Percentiles rank a stretch among this genome's conserved stretches.
These are phyloP conservation scores for Cudoniella acicularis DNA, from an alignment of 495 filamentous ascomycete genomes.

Conservation along the genomic window DNA sequence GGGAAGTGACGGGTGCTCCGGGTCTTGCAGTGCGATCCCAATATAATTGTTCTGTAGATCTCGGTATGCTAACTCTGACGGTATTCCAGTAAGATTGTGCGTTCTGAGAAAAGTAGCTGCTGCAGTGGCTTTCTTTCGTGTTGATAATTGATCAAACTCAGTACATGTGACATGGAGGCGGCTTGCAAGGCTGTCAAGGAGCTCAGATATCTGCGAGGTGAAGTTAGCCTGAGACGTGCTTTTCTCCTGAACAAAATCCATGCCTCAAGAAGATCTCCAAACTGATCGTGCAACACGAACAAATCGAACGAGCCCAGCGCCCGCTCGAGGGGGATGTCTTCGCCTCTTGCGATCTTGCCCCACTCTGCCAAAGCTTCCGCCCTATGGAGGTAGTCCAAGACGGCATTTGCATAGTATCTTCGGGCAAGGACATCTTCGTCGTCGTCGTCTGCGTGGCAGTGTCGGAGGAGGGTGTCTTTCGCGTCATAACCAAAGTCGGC, in stretches of 20 bases:
- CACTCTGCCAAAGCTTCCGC: constrained; percentile 73
- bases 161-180: constrained; percentile 47
- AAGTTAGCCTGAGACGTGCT: background rate
- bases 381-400: constrained; percentile 77
- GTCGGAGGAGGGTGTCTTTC: constrained; percentile 74
- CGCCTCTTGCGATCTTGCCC: constrained; percentile 50
- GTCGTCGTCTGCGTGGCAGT: constrained; percentile 54
- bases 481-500: constrained; percentile 75
- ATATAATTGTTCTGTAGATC: constrained; percentile 82
- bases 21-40: constrained; percentile 67
- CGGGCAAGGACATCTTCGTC: constrained; percentile 75
- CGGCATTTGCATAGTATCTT: constrained; percentile 70
- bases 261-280: constrained; percentile 72
- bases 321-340: constrained; percentile 61
- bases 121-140: constrained; percentile 61
- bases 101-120: constrained; percentile 62
- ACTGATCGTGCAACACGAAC: constrained; percentile 69
- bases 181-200: constrained; percentile 60
- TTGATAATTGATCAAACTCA: constrained; percentile 45
- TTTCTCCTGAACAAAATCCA: too few species aligned
- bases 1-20: constrained; percentile 68
- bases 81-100: constrained; percentile 65
- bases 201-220: constrained; percentile 46
- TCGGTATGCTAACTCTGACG: constrained; percentile 61
- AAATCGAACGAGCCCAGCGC: constrained; percentile 82